These are phyloP conservation scores for Monosporascus sp. DNA, from an alignment of 2,329 filamentous ascomycete species.

Conservation along the genomic window DNA sequence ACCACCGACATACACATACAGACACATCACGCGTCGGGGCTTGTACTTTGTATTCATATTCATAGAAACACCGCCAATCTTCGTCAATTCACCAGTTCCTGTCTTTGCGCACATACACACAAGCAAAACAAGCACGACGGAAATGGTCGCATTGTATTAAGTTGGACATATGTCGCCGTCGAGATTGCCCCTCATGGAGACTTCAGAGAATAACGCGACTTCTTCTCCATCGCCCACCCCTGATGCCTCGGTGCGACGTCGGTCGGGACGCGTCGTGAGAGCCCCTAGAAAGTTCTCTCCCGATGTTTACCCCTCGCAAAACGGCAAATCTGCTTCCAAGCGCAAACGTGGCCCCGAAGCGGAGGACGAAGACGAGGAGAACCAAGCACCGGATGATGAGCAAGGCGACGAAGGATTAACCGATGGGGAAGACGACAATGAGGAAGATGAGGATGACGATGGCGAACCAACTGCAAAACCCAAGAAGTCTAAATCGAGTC, in stretches of 20 bases:
- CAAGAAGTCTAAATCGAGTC: slow-evolving; percentile 37
- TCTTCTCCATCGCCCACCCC: slow-evolving; percentile 46
- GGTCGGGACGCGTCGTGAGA: slow-evolving; percentile 63
- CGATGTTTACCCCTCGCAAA: slow-evolving; percentile 33
- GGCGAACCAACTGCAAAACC: slow-evolving; percentile 39
- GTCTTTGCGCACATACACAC: slow-evolving; percentile 1
- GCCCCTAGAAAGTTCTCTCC: slow-evolving; percentile 55
- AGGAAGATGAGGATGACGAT: slow-evolving; percentile 33
- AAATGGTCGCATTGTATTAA: slow-evolving; percentile 21
- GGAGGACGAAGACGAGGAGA: slow-evolving; percentile 41
- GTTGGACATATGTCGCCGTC: slow-evolving; percentile 33
- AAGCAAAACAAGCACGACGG: slow-evolving; percentile 3
- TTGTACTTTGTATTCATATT: background rate
- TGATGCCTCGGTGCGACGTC: slow-evolving; percentile 49
- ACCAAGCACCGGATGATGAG: slow-evolving; percentile 32
- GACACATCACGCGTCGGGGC: background rate
- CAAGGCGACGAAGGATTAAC: slow-evolving; percentile 33
- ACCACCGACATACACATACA: background rate
- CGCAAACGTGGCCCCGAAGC: slow-evolving; percentile 50
- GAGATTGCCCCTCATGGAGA: slow-evolving; percentile 46
- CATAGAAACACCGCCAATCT: background rate
- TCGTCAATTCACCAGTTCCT: slow-evolving; percentile 10
- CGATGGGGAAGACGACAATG: slow-evolving; percentile 36
- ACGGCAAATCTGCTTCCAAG: slow-evolving; percentile 41
- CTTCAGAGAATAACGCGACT: slow-evolving; percentile 50